Percentiles rank a stretch among this genome's conserved stretches.
phyloP scores from a whole-genome alignment of 2,329 filamentous ascomycete species.

The Colletotrichum somersetense region DNA sequence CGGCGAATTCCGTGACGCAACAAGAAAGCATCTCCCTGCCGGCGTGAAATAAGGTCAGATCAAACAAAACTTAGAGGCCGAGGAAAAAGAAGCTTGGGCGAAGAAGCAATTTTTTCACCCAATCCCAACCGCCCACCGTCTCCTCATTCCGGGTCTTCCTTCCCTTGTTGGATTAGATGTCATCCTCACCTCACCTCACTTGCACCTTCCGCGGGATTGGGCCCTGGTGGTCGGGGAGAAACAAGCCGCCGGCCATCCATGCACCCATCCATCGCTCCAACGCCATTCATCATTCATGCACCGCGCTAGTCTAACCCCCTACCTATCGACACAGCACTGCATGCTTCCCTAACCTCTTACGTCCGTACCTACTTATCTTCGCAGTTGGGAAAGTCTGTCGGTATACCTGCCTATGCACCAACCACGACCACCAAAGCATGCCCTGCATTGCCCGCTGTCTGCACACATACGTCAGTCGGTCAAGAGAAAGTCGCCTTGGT shows the following conservation, averaged over 20 bases:
- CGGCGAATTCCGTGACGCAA: slow-evolving; percentile 19
- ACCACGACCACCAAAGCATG: background rate
- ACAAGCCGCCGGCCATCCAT: slow-evolving; percentile 19
- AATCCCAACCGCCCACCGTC: background rate
- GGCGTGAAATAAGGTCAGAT: slow-evolving; percentile 15
- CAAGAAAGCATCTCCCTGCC: slow-evolving; percentile 40
- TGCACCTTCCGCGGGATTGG: background rate
- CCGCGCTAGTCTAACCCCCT: slow-evolving; percentile 13
- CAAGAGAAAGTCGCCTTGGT: slow-evolving; percentile 2
- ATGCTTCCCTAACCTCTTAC: slow-evolving; percentile 16
- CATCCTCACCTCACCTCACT: background rate
- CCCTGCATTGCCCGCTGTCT: slow-evolving; percentile 1
- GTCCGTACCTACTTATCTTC: slow-evolving; percentile 28
- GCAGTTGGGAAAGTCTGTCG: background rate
- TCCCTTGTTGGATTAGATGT: slow-evolving; percentile 6
- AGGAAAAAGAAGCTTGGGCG: slow-evolving; percentile 17
- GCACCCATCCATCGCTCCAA: background rate
- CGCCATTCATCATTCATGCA: slow-evolving; percentile 7
- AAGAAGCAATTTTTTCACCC: slow-evolving; percentile 29
- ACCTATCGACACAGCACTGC: slow-evolving; percentile 5
- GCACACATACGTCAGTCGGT: slow-evolving; percentile 25
- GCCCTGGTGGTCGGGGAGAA: slow-evolving; percentile 11
- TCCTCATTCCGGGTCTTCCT: slow-evolving; percentile 22
- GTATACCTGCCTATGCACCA: background rate
- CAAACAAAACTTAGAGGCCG: slow-evolving; percentile 11